Evolutionary conservation across 257 asterid species (phyloP), one percentile per base, ranked within the genome.

Genomic region (Perilla frutescens): DNA sequence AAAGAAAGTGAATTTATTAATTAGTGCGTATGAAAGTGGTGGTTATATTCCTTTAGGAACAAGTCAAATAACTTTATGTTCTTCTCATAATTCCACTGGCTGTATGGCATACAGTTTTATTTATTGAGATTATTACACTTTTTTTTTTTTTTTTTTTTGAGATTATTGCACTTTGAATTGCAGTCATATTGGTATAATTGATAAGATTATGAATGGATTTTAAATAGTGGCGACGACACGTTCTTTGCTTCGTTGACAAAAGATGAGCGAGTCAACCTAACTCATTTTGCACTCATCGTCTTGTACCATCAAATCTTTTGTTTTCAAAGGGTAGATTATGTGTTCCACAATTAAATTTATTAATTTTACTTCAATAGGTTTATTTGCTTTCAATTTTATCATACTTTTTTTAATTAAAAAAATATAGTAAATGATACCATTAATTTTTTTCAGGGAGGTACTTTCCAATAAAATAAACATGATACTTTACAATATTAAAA

Each of bases 261-360:
- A 39, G 34, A 62, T 55, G 64, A 54, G 9, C 7, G 15, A 32
- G 53, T 44, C 76, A 71, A 62, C 61, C 63, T 31, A 72, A 62
- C 49, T 36, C 43, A 9, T n/a, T 71, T 45, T 58, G 76, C 75
- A 43, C 4, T 6, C 43, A 37, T 36, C 50, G 10, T 39, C 26
- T 1, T 0, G 7, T 41, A 5, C 1, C 26, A 20, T n/a, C n/a
- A n/a, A n/a, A n/a, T n/a, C n/a, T n/a, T n/a, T n/a, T n/a, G n/a
- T n/a, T n/a, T n/a, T n/a, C n/a, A n/a, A n/a, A n/a, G n/a, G n/a
- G n/a, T n/a, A n/a, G n/a, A n/a, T n/a, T n/a, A n/a, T n/a, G n/a
- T n/a, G n/a, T n/a, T n/a, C n/a, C n/a, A n/a, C n/a, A n/a, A n/a
- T 20, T 20, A 20, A 20, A 20, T 20, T 20, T 20, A 20, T 20